These are phyloP conservation scores for Fraxinus pennsylvanica DNA, from an alignment of 257 asterid genomes.

Conservation along the genomic window DNA sequence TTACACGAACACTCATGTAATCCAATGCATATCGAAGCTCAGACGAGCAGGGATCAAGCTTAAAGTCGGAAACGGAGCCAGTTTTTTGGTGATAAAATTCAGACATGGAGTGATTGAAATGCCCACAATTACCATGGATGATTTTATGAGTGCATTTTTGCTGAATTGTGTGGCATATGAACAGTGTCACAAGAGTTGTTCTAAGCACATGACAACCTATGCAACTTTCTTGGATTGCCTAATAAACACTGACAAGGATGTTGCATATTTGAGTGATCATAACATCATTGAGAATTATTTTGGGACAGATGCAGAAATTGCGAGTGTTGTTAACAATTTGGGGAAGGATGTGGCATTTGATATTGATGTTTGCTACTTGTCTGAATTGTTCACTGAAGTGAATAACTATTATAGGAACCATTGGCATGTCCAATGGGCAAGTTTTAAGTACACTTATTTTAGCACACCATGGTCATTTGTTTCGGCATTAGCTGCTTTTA, in stretches of 20 bases:
- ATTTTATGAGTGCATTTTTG: slow-evolving; percentile 70
- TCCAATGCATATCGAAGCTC: slow-evolving; percentile 68
- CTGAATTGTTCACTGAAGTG: slow-evolving; percentile 62
- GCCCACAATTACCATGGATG: slow-evolving; percentile 74
- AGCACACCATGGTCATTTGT: too few species aligned
- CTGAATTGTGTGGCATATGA: slow-evolving; percentile 86
- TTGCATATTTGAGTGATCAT: slow-evolving; percentile 50
- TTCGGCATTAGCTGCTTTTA: too few species aligned
- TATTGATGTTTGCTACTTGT: slow-evolving; percentile 53
- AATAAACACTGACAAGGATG: slow-evolving; percentile 62
- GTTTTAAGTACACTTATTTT: slow-evolving; percentile 51
- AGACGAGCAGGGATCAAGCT: slow-evolving; percentile 68
- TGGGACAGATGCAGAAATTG: slow-evolving; percentile 78
- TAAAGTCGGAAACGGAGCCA: slow-evolving; percentile 40
- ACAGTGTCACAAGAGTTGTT: slow-evolving; percentile 62
- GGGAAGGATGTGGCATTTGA: slow-evolving; percentile 86
- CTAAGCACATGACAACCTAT: slow-evolving; percentile 79
- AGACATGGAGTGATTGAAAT: slow-evolving; percentile 61
- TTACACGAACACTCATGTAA: slow-evolving; percentile 42
- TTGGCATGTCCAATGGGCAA: slow-evolving; percentile 79
- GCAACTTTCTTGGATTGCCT: slow-evolving; percentile 69
- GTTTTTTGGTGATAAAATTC: slow-evolving; percentile 60
- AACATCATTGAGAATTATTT: slow-evolving; percentile 71
- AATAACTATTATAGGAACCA: slow-evolving; percentile 54
- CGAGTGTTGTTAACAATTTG: slow-evolving; percentile 59